Evolutionary conservation across 768 basidiomycete genomes (phyloP).

Genomic region (Chalciporus sphaerocephalus): DNA sequence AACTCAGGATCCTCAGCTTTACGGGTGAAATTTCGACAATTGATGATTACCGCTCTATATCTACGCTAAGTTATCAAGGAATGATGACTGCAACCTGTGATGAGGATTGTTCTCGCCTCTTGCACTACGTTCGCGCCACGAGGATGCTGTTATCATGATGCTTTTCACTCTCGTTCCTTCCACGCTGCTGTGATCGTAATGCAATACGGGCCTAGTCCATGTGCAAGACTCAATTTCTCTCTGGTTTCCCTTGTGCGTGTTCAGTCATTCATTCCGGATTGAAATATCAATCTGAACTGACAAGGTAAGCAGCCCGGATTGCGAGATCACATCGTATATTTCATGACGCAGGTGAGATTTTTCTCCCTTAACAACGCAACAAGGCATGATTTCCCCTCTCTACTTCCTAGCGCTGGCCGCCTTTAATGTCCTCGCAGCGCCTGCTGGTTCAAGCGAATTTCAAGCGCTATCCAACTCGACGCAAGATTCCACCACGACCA

Average conservation of each 20-base stretch:
- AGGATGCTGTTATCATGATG: neutral
- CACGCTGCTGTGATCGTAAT: neutral
- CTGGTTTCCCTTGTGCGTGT: neutral
- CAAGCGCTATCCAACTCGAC: neutral
- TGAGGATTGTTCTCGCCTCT: no score
- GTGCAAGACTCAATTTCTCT: neutral
- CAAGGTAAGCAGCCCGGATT: constrained; percentile 3
- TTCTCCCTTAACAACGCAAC: neutral
- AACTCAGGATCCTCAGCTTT: no score
- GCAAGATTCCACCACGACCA: neutral
- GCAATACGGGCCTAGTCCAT: neutral
- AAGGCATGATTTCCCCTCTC: constrained; percentile 7
- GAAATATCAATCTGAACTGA: neutral
- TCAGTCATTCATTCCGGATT: neutral
- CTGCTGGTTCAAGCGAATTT: constrained; percentile 6
- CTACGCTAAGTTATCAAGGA: no score
- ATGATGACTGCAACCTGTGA: no score
- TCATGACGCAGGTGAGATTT: neutral
- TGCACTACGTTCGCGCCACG: no score
- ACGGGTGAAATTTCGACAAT: no score
- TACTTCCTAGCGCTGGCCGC: constrained; percentile 18
- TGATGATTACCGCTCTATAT: no score
- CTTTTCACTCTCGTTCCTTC: neutral
- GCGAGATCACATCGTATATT: constrained; percentile 1
- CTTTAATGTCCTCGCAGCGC: constrained; percentile 5